Evolutionary conservation across 768 basidiomycete genomes (phyloP).

Genomic region (Leccinum obscurum): DNA sequence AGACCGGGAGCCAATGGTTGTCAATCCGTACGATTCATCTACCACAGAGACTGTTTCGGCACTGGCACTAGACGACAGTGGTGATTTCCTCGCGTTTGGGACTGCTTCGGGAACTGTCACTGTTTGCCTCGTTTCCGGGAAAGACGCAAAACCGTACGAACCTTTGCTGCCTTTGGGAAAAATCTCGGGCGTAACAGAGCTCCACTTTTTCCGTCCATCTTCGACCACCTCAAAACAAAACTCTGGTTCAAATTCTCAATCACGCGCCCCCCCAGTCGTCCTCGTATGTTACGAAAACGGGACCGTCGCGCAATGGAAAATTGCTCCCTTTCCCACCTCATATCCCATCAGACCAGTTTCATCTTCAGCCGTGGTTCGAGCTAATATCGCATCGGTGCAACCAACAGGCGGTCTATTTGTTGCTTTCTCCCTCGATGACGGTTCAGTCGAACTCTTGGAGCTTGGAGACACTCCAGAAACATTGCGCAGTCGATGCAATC

Average conservation of each 20-base stretch:
- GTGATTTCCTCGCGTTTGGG: conserved; percentile 68
- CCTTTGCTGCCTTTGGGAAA: conserved; percentile 44
- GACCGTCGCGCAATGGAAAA: conserved; percentile 51
- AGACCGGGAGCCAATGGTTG: conserved; percentile 38
- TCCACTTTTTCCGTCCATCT: conserved; percentile 43
- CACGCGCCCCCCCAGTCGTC: conserved; percentile 29
- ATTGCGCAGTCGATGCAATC: conserved; percentile 44
- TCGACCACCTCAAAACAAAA: conserved; percentile 18
- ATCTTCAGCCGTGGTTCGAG: conserved; percentile 44
- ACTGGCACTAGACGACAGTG: conserved; percentile 61
- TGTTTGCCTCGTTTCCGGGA: conserved; percentile 56
- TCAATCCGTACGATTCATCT: conserved; percentile 49
- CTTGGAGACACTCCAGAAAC: conserved; percentile 44
- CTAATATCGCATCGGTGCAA: conserved; percentile 48
- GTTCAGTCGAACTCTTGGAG: conserved; percentile 62
- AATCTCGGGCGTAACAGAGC: conserved; percentile 51
- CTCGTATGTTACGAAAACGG: conserved; percentile 63
- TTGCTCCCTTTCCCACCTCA: conserved; percentile 22
- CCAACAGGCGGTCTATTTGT: conserved; percentile 50
- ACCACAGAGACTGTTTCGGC: conserved; percentile 53
- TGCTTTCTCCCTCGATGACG: conserved; percentile 65
- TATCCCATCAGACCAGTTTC: conserved; percentile 47
- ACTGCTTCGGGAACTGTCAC: conserved; percentile 65
- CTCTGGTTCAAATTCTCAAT: conserved; percentile 13
- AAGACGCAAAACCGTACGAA: conserved; percentile 37